Evolutionary conservation across 1,284 basidiomycete genomes (phyloP), one percentile per base, ranked within the genome.

Genomic region (Apiotrichum akiyoshidainum): DNA sequence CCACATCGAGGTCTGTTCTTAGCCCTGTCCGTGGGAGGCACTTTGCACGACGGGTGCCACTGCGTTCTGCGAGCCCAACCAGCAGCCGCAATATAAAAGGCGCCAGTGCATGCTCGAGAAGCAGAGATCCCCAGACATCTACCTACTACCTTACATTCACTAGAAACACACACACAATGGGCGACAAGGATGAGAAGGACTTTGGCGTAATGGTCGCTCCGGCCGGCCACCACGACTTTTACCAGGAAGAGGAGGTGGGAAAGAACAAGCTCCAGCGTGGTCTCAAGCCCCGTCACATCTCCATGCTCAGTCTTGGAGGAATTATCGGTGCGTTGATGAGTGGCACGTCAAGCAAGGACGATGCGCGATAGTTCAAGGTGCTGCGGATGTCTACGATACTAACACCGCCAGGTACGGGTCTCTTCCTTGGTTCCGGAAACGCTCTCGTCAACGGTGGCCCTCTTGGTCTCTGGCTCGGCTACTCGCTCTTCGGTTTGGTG

Each of bases 241-340:
- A 45, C 16, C 6, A 9, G 19, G 44, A 45, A 9, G 22, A 7
- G 26, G 19, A 46, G 45, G 21, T 7, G 26, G 45, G 45, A 4
- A 14, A 46, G 45, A 33, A 46, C 45, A 6, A 33, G 22, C 45
- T 50, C 13, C 35, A 40, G 5, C 48, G 48, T 26, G 48, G 48
- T 16, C 48, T 50, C 48, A 50, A 50, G 48, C 48, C 19, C 5
- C 48, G 48, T 16, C 48, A 50, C 37, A 40, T 50, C 14, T 39
- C 48, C 12, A 39, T 50, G 48, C 41, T 52, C 12, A 16, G 21
- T 7, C 33, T 54, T 2, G 53, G 41, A 16, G 53, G 53, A 12
- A 46, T 34, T 3, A 47, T 54, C 7, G 53, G 53, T 31, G 3
- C 26, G 26, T 31, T 4, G 4, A 31, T 31, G 26, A 31, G n/a